Base-by-base conservation (phyloP, 805 yeast genomes). In the Sugiyamaella smithiae region DNA sequence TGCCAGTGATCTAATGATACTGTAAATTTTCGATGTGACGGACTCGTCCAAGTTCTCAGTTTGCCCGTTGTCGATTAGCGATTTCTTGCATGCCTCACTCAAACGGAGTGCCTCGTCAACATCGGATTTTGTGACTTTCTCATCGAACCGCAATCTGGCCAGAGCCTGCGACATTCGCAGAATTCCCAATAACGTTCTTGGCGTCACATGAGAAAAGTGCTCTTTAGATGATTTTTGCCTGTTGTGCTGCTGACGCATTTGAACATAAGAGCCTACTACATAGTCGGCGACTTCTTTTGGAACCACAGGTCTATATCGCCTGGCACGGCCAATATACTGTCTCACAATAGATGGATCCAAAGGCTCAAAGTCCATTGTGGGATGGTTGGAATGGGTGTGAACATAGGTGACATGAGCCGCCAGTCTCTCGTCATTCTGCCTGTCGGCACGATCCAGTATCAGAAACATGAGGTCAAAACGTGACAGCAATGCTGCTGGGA, bases 371-470 rank as follows among this genome's bases (percentile, higher is more conserved):
- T 75, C 84, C 74, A 77, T 73, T 3, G 55, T 54, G 3, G 99
- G 99, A 60, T 91, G 97, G 48, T 72, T 77, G 69, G 84, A 86
- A 68, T 85, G 85, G 90, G 88, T 89, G 69, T 93, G 99, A 37
- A 93, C 99, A 63, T 79, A 89, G 9, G 99, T 84, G 55, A 93
- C 98, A 68, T 93, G 99, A 59, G 78, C 82, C 0, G 99, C 99
- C 61, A 93, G 75, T 64, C 81, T 78, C 64, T 84, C 88, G 70
- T 93, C 99, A 37, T 73, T 71, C 52, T 88, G 95, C 57, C 83
- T 75, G 17, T 78, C 73, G 36, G 98, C 96, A 56, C 78, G 78
- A 71, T 93, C 99, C 56, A 93, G 76, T 55, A 93, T 77, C 65
- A 93, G 73, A 66, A 85, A 93, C 69, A 93, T 70, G 43, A 93